These are phyloP conservation scores for Musa schizocarpa DNA, from an alignment of 176 grass and related monocot species.

Conservation along the genomic window DNA sequence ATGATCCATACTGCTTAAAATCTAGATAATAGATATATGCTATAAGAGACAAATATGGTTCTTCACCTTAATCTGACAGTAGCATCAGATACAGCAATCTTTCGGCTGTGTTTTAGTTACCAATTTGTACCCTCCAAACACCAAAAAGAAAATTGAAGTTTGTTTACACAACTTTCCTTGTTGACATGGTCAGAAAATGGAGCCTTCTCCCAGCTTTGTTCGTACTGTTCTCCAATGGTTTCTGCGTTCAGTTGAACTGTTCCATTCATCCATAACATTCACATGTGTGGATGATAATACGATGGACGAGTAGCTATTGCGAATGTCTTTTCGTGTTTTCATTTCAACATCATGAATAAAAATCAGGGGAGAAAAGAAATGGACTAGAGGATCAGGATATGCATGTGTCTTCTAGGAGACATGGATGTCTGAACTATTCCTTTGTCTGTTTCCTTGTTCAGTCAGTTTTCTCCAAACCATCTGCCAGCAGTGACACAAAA, in stretches of 20 bases:
- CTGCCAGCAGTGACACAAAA: constrained; percentile 68
- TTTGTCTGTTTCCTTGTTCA: constrained; percentile 37
- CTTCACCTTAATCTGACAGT: too few species aligned
- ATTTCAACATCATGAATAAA: too few species aligned
- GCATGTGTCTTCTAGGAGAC: background rate
- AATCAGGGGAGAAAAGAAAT: too few species aligned
- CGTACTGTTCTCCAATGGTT: background rate
- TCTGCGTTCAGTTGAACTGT: background rate
- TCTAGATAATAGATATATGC: too few species aligned
- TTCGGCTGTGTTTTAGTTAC: too few species aligned
- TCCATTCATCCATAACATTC: background rate
- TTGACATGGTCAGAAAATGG: background rate
- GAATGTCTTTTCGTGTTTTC: background rate
- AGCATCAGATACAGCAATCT: too few species aligned
- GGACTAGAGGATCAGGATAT: background rate
- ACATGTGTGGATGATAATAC: background rate
- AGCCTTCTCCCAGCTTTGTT: background rate
- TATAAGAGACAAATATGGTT: too few species aligned
- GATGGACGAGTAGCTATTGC: background rate
- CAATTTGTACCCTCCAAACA: too few species aligned
- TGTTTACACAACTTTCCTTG: background rate
- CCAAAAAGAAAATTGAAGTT: too few species aligned
- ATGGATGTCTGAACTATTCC: constrained; percentile 29
- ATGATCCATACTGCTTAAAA: too few species aligned
- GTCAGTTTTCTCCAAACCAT: constrained; percentile 63